Percentiles rank a stretch among this genome's conserved stretches.
These are phyloP conservation scores for Hanseniaspora thailandica DNA, from an alignment of 805 yeast genomes.

Conservation along the genomic window DNA sequence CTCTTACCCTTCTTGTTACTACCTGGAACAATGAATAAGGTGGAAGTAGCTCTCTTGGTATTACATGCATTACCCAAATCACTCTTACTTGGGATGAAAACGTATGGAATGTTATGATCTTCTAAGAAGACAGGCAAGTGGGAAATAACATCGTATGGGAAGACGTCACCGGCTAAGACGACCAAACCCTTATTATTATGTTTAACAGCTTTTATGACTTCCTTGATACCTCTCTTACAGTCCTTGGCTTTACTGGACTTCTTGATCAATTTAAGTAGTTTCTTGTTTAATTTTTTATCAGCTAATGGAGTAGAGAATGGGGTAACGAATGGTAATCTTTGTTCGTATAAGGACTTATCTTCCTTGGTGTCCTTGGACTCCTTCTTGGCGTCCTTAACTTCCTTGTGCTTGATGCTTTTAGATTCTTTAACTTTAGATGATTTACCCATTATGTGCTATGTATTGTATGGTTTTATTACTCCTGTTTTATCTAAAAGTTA, in stretches of 20 bases:
- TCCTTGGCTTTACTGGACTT: constrained; percentile 97
- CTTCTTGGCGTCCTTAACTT: constrained; percentile 24
- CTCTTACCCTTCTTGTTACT: constrained; percentile 72
- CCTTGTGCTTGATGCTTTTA: constrained; percentile 29
- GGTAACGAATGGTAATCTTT: constrained; percentile 76
- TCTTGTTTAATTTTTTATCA: constrained; percentile 87
- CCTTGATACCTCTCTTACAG: constrained; percentile 97
- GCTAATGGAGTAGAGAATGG: constrained; percentile 94
- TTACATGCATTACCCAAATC: constrained; percentile 98
- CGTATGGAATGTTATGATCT: constrained; percentile 79
- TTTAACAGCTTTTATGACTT: constrained; percentile 93
- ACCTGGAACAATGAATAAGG: constrained; percentile 94
- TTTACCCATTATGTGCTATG: constrained; percentile 1
- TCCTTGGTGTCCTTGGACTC: constrained; percentile 22
- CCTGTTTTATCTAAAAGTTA: background rate
- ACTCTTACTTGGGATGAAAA: constrained; percentile 93
- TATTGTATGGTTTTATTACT: background rate
- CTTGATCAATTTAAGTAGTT: constrained; percentile 87
- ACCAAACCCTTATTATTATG: constrained; percentile 97
- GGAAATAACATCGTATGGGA: constrained; percentile 93
- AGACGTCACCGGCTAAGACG: constrained; percentile 93
- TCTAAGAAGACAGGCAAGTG: constrained; percentile 97
- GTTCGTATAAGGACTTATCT: constrained; percentile 70
- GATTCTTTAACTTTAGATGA: constrained; percentile 13
- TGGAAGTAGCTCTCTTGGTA: constrained; percentile 96